phyloP scores from a whole-genome alignment of 768 basidiomycete species.

The Lactifluus piperatus region DNA sequence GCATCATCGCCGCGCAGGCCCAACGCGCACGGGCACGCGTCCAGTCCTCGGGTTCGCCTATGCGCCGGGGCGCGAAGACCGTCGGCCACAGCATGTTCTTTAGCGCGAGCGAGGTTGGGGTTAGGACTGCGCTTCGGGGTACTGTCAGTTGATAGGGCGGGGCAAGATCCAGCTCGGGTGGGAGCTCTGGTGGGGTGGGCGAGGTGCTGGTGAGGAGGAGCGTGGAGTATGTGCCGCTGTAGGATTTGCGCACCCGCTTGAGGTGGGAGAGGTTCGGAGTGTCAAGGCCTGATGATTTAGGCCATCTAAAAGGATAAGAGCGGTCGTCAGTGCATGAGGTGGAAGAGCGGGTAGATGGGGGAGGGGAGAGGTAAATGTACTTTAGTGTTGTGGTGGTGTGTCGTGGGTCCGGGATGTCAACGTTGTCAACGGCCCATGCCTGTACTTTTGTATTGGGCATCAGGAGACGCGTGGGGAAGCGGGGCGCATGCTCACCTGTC shows the following conservation, averaged over 20 bases:
- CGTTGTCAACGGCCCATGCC: conserved; percentile 75
- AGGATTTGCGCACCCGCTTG: conserved; percentile 62
- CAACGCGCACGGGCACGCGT: conserved; percentile 56
- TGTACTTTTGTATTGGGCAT: conserved; percentile 37
- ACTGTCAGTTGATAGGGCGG: conserved; percentile 51
- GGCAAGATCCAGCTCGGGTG: conserved; percentile 26
- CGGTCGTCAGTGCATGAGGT: too few species aligned
- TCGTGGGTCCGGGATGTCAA: conserved; percentile 59
- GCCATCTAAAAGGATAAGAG: conserved; percentile 43
- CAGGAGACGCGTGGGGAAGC: not conserved
- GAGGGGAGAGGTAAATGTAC: conserved; percentile 32
- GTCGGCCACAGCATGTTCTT: conserved; percentile 87
- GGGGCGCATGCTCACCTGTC: conserved; percentile 35
- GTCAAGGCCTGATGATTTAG: conserved; percentile 55
- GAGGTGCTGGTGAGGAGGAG: conserved; percentile 44
- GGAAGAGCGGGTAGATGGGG: too few species aligned
- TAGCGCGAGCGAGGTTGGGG: conserved; percentile 48
- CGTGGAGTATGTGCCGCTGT: conserved; percentile 30
- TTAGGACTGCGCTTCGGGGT: conserved; percentile 60
- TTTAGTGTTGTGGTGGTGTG: conserved; percentile 54
- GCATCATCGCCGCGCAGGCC: conserved; percentile 62
- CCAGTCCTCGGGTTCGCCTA: conserved; percentile 61
- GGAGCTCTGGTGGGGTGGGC: conserved; percentile 38
- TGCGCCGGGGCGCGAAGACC: conserved; percentile 58
- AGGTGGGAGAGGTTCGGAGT: conserved; percentile 58